A percentile compares a stretch with the other conserved stretches of the same genome.
phyloP scores from a whole-genome alignment of 2,329 filamentous ascomycete genomes.

The Xylaria sp. region DNA sequence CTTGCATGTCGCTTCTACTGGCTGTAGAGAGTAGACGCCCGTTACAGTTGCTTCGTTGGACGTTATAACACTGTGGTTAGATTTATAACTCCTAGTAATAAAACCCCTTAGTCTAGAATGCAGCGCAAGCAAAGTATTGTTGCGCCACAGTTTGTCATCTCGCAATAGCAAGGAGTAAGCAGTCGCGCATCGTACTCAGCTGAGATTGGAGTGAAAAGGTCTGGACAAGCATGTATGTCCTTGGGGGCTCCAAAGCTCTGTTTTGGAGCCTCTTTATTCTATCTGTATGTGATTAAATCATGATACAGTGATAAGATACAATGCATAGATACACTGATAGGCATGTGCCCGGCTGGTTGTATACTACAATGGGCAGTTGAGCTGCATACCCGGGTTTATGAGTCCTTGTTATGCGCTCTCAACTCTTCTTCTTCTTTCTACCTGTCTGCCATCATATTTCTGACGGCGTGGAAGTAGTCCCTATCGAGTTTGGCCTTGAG shows the following conservation, averaged over 20 bases:
- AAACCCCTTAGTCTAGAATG: neutral
- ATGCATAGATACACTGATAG: slow-evolving; percentile 43
- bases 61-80: neutral
- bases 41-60: neutral
- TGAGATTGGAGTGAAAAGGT: neutral
- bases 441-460: slow-evolving; percentile 85
- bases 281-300: slow-evolving; percentile 26
- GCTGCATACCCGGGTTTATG: slow-evolving; percentile 18
- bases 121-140: neutral
- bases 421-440: slow-evolving; percentile 53
- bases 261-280: slow-evolving; percentile 5
- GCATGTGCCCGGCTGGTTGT: slow-evolving; percentile 21
- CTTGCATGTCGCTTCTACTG: too few species aligned
- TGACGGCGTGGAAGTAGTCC: slow-evolving; percentile 79
- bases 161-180: neutral
- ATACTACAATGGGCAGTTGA: slow-evolving; percentile 23
- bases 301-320: slow-evolving; percentile 45
- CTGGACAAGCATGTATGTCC: slow-evolving; percentile 2
- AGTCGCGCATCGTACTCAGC: neutral
- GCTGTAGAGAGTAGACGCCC: neutral
- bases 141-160: neutral
- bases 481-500: slow-evolving; percentile 72
- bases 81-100: neutral
- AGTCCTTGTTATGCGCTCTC: neutral
- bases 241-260: neutral